Percentiles rank a stretch among this genome's conserved stretches.
phyloP scores from a whole-genome alignment of 257 asterid species.

The Solanum appendiculatum region DNA sequence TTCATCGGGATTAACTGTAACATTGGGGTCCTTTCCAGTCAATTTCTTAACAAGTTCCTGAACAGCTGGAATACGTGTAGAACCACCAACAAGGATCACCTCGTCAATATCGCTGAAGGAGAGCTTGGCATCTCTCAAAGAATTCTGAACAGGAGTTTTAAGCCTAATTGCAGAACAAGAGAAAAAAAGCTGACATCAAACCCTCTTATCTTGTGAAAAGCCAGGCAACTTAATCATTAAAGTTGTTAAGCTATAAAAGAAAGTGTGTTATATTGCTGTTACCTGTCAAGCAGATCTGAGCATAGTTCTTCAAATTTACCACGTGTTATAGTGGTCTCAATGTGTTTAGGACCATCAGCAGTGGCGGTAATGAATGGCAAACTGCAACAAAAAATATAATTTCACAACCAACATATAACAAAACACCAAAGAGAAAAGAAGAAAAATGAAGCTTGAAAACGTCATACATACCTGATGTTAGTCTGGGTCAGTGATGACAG shows the following conservation, averaged over 20 bases:
- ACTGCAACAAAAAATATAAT: slow-evolving; percentile 23
- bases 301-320: slow-evolving; percentile 91
- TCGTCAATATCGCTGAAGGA: slow-evolving; percentile 79
- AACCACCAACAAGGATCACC: slow-evolving; percentile 94
- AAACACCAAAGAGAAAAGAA: not conserved
- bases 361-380: slow-evolving; percentile 99
- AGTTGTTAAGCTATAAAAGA: not conserved
- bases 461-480: slow-evolving; percentile 51
- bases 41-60: slow-evolving; percentile 86
- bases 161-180: slow-evolving; percentile 31
- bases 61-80: slow-evolving; percentile 97
- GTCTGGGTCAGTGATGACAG: slow-evolving; percentile 86
- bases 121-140: slow-evolving; percentile 92
- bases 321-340: slow-evolving; percentile 85
- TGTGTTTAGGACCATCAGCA: slow-evolving; percentile 97
- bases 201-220: not conserved
- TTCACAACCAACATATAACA: not conserved
- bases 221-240: not conserved
- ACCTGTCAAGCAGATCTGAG: slow-evolving; percentile 95
- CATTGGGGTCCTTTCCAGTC: slow-evolving; percentile 97
- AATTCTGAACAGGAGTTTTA: slow-evolving; percentile 83
- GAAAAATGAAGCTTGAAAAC: not conserved
- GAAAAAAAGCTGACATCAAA: not conserved
- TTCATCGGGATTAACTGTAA: slow-evolving; percentile 95
- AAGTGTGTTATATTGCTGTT: not conserved